Percentiles rank a stretch among this genome's conserved stretches.
These are phyloP conservation scores for Aurantiochytrium sp. DNA, from an alignment of 108 stramenopile genomes.

Conservation along the genomic window DNA sequence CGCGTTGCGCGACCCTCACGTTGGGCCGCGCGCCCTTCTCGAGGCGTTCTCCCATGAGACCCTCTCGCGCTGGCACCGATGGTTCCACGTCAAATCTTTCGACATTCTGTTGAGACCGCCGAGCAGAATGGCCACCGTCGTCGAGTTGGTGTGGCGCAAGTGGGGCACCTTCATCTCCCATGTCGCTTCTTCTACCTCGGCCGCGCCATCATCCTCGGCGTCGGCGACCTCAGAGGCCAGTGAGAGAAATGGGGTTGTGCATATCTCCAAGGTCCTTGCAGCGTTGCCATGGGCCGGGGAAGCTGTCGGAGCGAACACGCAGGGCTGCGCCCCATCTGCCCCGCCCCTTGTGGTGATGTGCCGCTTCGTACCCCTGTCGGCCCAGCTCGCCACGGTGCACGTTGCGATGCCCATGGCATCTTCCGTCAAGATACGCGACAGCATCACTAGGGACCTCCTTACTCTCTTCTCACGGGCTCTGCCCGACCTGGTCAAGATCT, in stretches of 20 bases:
- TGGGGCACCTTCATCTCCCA: not conserved
- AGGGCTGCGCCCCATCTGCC: not conserved
- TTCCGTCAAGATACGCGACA: not conserved
- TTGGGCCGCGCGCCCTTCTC: not conserved
- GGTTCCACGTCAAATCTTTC: not conserved
- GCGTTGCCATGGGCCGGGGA: not conserved
- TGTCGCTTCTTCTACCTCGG: not conserved
- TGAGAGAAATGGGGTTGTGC: not conserved
- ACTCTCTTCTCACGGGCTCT: not conserved
- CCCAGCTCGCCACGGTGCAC: not conserved
- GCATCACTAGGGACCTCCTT: not conserved
- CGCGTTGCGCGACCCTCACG: not conserved
- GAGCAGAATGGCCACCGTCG: not conserved
- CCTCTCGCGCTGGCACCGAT: conserved; percentile 11
- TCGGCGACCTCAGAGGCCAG: too few relatives aligned
- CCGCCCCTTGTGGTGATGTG: not conserved
- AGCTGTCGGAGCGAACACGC: not conserved
- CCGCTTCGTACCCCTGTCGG: not conserved
- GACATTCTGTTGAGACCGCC: not conserved
- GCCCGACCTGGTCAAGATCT: not conserved
- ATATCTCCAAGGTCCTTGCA: not conserved
- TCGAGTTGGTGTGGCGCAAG: not conserved
- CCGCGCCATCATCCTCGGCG: not conserved
- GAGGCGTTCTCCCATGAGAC: not conserved
- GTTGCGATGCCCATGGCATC: not conserved